Evolutionary conservation across 2,329 filamentous ascomycete genomes (phyloP), one percentile per base, ranked within the genome.

Genomic region (Aspergillus eucalypticola): DNA sequence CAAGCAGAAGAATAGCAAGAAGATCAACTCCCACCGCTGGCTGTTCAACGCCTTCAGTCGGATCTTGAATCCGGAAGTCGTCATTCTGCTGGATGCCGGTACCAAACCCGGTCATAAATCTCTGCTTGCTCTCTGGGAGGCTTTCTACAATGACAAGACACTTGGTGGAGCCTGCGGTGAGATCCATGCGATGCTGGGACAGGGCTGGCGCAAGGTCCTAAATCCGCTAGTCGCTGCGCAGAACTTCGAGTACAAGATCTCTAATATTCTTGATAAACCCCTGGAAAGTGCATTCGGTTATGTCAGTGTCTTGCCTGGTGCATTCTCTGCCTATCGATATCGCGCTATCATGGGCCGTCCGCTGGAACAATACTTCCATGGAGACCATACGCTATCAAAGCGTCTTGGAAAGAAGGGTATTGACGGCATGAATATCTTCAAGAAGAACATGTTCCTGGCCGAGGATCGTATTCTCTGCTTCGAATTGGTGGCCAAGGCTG

Each of bases 371-470:
- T 99, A 99, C 81, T 99, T 99, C 88, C 95, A 98, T 78, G 95
- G 95, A 85, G 95, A 99, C 74, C 95, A 98, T 80, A 98, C 95
- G 0, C 85, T 98, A 35, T 96, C 95, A 60, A 95, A 95, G 80
- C 88, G 94, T 68, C 87, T 97, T 57, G 94, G 94, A 70, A 96
- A 96, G 83, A 99, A 99, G 86, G 95, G 95, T 86, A 98, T 99
- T 69, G 95, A 99, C 75, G 95, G 94, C 71, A 98, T 98, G 95
- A 98, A 98, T 81, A 98, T 99, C 77, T 99, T 99, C 90, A 98
- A 98, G 84, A 98, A 98, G 88, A 99, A 99, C 87, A 99, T 99
- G 95, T 99, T 98, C 86, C 94, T 99, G 87, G 95, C 95, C 79
- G 95, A 99, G 82, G 95, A 99, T 89, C 92, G 95, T 87, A 99